Evolutionary conservation across 2,329 filamentous ascomycete genomes (phyloP), one percentile per base, ranked within the genome.

Genomic region (Cladosporium velox): DNA sequence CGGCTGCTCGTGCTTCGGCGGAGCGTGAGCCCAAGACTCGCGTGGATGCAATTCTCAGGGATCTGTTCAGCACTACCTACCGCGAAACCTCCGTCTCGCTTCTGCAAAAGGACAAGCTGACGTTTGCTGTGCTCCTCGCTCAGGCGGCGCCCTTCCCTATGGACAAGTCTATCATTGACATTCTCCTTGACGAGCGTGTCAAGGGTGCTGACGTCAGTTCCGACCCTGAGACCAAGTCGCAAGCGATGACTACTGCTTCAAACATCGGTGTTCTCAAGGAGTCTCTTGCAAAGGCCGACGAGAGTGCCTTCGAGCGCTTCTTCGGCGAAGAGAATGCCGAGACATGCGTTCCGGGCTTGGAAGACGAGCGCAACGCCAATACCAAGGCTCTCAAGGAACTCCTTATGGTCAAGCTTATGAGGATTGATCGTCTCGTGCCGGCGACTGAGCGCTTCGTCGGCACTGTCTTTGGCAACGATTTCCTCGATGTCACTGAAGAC

Each of bases 81-180:
- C 91, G 93, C 77, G 89, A 95, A 69, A 99, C 96, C n/a, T 94
- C 93, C 5, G 85, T 97, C 15, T 92, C 94, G 65, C 82, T 99
- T 62, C 85, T 98, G 67, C 95, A 99, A 76, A 97, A 93, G 77
- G 95, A 99, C 75, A 90, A 92, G 57, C 90, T 99, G 71, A 97
- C 94, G 0, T 86, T 99, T 58, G 96, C 93, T 34, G 94, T 99
- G 86, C 87, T 99, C 61, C 88, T 99, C 54, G 93, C 93, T 7
- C 95, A 98, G 79, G 95, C 94, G 5, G 91, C 94, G n/a, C 95
- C 95, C 0, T 97, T 94, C 82, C 88, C 91, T 73, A 97, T 98
- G 91, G 92, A 99, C 77, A 95, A 93, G 83, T 84, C 85, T 14
- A 84, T 97, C 67, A 90, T 99, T 70, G 96, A 99, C 73, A 84